Percentiles rank a stretch among this genome's conserved stretches.
Conservation (phyloP, 2,329 filamentous ascomycete genomes). For the Hypocreales sp. region DNA sequence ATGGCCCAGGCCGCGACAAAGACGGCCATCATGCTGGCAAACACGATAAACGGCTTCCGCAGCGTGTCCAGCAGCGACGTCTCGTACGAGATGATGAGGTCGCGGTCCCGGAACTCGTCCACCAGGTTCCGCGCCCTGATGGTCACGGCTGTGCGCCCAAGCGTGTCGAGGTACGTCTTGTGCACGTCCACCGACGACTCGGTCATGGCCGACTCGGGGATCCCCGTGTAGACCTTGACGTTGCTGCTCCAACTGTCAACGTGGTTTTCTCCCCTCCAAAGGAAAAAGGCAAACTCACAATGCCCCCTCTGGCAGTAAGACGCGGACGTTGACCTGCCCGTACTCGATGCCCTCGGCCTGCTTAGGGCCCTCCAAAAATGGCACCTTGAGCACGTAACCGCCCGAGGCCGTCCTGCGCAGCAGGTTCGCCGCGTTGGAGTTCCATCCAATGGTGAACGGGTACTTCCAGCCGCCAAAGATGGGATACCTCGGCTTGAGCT, state of each 20-base stretch:
- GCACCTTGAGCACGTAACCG: constrained; percentile 75
- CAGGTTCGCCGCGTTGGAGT: constrained; percentile 65
- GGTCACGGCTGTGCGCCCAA: constrained; percentile 70
- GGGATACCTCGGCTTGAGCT: constrained; percentile 90
- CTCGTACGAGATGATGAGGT: constrained; percentile 78
- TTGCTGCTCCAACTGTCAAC: constrained; percentile 55
- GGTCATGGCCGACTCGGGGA: constrained; percentile 49
- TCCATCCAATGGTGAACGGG: constrained; percentile 93
- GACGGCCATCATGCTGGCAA: constrained; percentile 54
- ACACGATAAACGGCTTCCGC: constrained; percentile 76
- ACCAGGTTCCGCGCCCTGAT: constrained; percentile 76
- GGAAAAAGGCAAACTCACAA: constrained; percentile 37
- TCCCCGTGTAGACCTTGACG: constrained; percentile 57
- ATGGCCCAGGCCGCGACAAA: constrained; percentile 63
- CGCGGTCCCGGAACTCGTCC: constrained; percentile 74
- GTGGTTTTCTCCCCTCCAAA: constrained; percentile 10
- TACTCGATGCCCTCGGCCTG: constrained; percentile 77
- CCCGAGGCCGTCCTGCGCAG: constrained; percentile 51
- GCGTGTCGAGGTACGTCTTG: constrained; percentile 85
- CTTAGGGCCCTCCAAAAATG: constrained; percentile 86
- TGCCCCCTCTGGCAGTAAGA: constrained; percentile 84
- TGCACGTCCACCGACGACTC: constrained; percentile 46
- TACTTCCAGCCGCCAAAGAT: constrained; percentile 97
- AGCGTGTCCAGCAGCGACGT: constrained; percentile 60
- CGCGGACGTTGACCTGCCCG: constrained; percentile 59